A percentile compares a stretch with the other conserved stretches of the same genome.
phyloP scores from a whole-genome alignment of 2,329 filamentous ascomycete genomes.

The Exophiala lecanii-corni region DNA sequence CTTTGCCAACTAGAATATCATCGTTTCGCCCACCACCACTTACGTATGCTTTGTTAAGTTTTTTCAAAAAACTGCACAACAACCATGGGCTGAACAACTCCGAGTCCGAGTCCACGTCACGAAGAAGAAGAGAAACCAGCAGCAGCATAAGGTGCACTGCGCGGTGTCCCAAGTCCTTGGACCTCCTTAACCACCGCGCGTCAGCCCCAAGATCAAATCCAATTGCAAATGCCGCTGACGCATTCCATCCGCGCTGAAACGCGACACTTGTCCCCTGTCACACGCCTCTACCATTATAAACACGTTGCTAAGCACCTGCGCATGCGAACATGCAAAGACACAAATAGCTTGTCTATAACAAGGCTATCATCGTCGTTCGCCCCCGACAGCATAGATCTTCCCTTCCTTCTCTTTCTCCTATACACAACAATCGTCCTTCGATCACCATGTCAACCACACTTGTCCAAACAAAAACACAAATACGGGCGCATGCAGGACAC shows the following conservation, averaged over 20 bases:
- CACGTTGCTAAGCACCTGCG: conserved; percentile 1
- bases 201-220: neutral
- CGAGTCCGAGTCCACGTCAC: no score
- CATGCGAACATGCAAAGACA: conserved; percentile 8
- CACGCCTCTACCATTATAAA: conserved; percentile 5
- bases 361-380: neutral
- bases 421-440: neutral
- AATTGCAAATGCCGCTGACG: conserved; percentile 23
- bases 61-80: no score
- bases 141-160: no score
- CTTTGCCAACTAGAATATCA: no score
- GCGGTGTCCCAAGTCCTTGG: neutral
- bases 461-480: conserved; percentile 13
- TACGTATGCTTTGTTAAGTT: no score
- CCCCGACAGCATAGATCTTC: conserved; percentile 2
- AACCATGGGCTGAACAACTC: no score
- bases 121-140: no score
- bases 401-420: conserved; percentile 5
- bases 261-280: conserved; percentile 19
- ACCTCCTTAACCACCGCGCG: neutral
- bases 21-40: no score
- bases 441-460: conserved; percentile 6
- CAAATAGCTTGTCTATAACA: conserved; percentile 4
- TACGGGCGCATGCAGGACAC: conserved; percentile 45
- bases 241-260: conserved; percentile 21